Evolutionary conservation across 139 green algal genomes (phyloP), one percentile per base, ranked within the genome.

Genomic region (Chlamydomonas sp.): DNA sequence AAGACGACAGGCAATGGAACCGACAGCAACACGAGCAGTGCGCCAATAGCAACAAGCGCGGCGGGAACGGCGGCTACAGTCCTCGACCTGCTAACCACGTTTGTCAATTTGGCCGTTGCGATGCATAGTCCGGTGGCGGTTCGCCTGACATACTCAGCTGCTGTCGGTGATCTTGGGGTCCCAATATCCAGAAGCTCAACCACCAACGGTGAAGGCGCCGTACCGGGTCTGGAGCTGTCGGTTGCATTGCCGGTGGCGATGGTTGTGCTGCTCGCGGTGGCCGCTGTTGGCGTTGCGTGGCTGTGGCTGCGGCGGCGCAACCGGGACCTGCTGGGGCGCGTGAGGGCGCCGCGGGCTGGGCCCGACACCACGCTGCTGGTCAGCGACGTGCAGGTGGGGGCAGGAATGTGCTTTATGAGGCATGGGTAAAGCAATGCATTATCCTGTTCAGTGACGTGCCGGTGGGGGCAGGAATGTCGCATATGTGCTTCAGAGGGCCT

Each of bases 361-460:
- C 69, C 69, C 69, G 69, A 75, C 69, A 75, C 69, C 9, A 75
- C 69, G 2, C 69, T 75, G 69, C 69, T 75, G 14, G 17, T 75
- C 9, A 57, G 2, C 9, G 69, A 75, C 69, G 18, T 75, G 17
- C 69, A 75, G 69, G 18, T 3, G 66, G 66, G 15, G 66, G 6
- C 12, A 20, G 66, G 12, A 7, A 49, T 49, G 31, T 49, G 31
- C 31, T 49, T 49, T 49, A 49, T 49, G 31, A 49, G 31, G 31
- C 31, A 49, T 49, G 31, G 31, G 31, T 49, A 49, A 49, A 49
- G 31, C 31, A 49, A 49, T 49, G 31, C 31, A 49, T 49, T 49
- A 49, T 89, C 12, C 67, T 89, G 59, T 79, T 89, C 64, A 85
- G 31, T 49, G 31, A 49, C 31, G 31, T 49, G 31, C 31, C 31